phyloP scores from a whole-genome alignment of 2,329 filamentous ascomycete genomes.

The Microcyclosporella mali region DNA sequence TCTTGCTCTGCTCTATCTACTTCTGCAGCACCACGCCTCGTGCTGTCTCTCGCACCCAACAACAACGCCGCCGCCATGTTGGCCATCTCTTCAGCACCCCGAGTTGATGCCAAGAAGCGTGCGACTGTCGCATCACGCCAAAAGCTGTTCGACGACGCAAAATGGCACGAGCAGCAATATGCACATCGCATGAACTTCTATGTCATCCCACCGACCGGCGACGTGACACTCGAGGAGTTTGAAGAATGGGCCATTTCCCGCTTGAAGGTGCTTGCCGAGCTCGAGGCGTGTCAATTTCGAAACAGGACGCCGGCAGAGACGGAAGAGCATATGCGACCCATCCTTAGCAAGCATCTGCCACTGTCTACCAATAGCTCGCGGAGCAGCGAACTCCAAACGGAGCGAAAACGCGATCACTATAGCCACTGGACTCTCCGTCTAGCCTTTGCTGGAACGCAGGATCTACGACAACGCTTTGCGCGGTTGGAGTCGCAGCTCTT shows the following conservation, averaged over 20 bases:
- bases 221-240: constrained; percentile 94
- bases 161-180: constrained; percentile 73
- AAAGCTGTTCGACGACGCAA: constrained; percentile 73
- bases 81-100: constrained; percentile 25
- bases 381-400: constrained; percentile 53
- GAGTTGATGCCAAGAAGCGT: constrained; percentile 64
- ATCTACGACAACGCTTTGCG: constrained; percentile 77
- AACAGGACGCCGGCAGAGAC: constrained; percentile 83
- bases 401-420: constrained; percentile 94
- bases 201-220: constrained; percentile 74
- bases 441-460: constrained; percentile 86
- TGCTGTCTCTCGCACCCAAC: not conserved
- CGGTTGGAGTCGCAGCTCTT: constrained; percentile 88
- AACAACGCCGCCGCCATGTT: constrained; percentile 19
- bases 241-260: constrained; percentile 98
- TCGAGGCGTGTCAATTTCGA: constrained; percentile 92
- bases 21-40: not conserved
- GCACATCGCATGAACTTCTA: constrained; percentile 90
- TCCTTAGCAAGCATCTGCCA: constrained; percentile 81
- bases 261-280: constrained; percentile 75
- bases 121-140: constrained; percentile 72
- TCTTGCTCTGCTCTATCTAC: not conserved
- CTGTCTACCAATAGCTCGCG: constrained; percentile 68
- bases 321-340: constrained; percentile 70
- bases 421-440: constrained; percentile 94